Evolutionary conservation across 176 grass and related monocot species (phyloP), one percentile per base, ranked within the genome.

Genomic region (Bolboschoenus planiculmis): DNA sequence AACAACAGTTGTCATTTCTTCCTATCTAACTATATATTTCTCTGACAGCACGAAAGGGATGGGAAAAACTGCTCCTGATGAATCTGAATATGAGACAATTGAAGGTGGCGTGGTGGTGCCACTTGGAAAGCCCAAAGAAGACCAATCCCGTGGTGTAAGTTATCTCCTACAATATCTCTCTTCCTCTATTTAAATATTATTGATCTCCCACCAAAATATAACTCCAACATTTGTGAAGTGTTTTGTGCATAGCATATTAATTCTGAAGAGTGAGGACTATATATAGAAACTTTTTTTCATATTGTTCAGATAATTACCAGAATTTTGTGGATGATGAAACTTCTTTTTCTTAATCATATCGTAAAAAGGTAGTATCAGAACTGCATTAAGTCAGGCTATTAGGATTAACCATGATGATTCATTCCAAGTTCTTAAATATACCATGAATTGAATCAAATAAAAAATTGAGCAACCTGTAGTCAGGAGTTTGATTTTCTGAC

Each of bases 1-100:
- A 30, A 75, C 23, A 29, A 31, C 42, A 75, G 13, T 18, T 50
- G 71, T 29, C 24, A 75, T 75, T 75, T 47, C 71, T 11, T 30
- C 8, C 26, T 30, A 81, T 33, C 60, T 60, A n/a, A 76, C 57
- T 39, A 43, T 58, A 43, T 29, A 56, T 36, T 67, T 54, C 84
- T 68, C n/a, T 50, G 78, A 62, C 95, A 97, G 95, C 50, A 97
- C 92, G 8, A 97, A 97, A 85, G 95, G 95, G 47, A 81, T 93
- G 60, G 95, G 95, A 70, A 68, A 26, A 80, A 91, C 87, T 23
- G 81, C 81, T 82, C 92, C 92, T 0, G 70, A 93, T 54, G 78
- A 88, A 80, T 84, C 47, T 3, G 65, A 92, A 46, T 86, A 86
- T 16, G 88, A 87, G 89, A 46, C 86, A 39, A 87, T 84, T 5